Evolutionary conservation across 257 asterid genomes (phyloP).

Genomic region (Nicotiana otophora): DNA sequence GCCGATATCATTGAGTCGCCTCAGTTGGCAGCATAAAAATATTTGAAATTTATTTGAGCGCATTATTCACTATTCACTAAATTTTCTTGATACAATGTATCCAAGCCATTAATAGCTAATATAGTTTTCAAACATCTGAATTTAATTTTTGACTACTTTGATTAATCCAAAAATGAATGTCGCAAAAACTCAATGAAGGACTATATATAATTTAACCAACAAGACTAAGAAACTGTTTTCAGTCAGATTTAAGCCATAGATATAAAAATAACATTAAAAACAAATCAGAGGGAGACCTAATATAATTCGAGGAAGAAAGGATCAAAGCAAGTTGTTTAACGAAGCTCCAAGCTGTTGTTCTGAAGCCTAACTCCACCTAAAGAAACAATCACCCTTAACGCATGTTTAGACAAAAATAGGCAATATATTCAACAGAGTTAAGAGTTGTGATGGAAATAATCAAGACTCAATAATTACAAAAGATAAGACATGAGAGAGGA

Average conservation of each 20-base stretch:
- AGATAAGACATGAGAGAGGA: conserved; percentile 41
- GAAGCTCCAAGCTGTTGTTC: neutral
- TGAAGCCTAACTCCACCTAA: neutral
- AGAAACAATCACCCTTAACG: neutral
- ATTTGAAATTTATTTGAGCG: no score
- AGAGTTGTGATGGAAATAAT: neutral
- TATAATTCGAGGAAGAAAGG: neutral
- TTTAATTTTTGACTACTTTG: no score
- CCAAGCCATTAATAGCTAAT: no score
- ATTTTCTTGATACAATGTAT: no score
- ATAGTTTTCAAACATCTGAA: no score
- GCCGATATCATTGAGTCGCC: no score
- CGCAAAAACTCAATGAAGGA: no score
- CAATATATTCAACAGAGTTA: neutral
- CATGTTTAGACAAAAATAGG: neutral
- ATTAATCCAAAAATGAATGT: no score
- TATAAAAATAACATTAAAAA: neutral
- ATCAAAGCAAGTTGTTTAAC: neutral
- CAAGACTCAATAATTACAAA: conserved; percentile 19
- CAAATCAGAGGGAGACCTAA: neutral
- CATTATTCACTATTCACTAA: no score
- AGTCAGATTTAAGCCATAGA: neutral
- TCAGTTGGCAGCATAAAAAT: no score
- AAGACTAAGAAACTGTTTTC: no score
- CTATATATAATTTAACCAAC: no score